Evolutionary conservation across 1,284 basidiomycete genomes (phyloP), one percentile per base, ranked within the genome.

Genomic region (Cutaneotrichosporon cavernicola): DNA sequence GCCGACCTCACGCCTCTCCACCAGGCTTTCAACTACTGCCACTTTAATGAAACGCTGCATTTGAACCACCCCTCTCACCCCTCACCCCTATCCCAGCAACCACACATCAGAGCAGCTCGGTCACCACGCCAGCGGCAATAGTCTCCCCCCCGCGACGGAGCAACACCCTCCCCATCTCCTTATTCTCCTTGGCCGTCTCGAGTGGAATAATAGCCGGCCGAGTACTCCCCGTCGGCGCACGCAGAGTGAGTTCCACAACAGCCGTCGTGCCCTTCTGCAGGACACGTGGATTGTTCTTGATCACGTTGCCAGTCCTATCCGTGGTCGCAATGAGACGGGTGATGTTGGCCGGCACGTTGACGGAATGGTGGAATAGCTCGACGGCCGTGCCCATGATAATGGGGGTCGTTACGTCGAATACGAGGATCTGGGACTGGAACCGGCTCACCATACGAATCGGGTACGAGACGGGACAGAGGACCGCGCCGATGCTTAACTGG

Each of bases 141-240:
- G 96, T 98, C 82, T 98, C 94, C 0, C 97, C 96, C 21, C 88
- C 88, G 66, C 95, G 84, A 46, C 96, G 83, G 66, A 99, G 84
- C 60, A 99, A 79, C 55, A 99, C 86, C 50, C 96, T 83, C 0
- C 95, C 95, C 96, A 99, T 97, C 69, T 97, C 92, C 81, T 98
- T 98, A 81, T 94, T 98, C n/a, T 83, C 83, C 4, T 87, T 81
- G 67, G 96, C 96, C 1, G 90, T 86, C 76, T 99, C 96, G 21
- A 97, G 76, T 2, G 94, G 91, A 34, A 97, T 89, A 2, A 87
- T 84, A 10, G 87, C 84, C 1, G 81, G 74, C 9, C 85, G 78
- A 5, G 85, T 58, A 14, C 70, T 84, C 2, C 84, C 84, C 3
- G 83, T 82, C 0, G 80, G 63, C 0, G 72, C 60, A 22, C 92